Evolutionary conservation across 495 filamentous ascomycete species (phyloP).

Genomic region (Margaritispora aquatica): DNA sequence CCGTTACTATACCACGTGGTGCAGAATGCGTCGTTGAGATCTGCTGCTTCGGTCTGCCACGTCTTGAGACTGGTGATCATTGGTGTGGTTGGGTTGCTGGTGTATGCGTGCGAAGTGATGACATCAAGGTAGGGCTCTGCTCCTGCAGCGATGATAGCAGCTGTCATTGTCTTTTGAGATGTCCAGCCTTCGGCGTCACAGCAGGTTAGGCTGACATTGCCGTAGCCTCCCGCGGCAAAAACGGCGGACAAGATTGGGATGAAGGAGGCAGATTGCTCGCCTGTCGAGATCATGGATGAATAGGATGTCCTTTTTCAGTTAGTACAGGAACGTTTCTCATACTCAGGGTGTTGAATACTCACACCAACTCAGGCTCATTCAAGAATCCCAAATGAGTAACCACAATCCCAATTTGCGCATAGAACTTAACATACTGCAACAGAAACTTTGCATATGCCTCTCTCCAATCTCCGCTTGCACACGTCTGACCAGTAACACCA

Average conservation of each 20-base stretch:
- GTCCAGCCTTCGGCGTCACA: constrained; percentile 49
- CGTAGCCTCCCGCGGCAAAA: constrained; percentile 30
- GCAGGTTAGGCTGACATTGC: constrained; percentile 36
- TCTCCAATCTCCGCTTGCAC: constrained; percentile 45
- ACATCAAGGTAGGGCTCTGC: constrained; percentile 32
- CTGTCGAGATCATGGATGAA: constrained; percentile 26
- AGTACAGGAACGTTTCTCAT: not conserved
- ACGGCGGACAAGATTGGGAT: constrained; percentile 38
- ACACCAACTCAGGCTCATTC: constrained; percentile 49
- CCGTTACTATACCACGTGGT: constrained; percentile 43
- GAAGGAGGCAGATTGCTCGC: constrained; percentile 40
- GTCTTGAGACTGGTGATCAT: constrained; percentile 33
- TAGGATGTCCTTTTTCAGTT: not conserved
- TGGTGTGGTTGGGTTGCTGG: constrained; percentile 29
- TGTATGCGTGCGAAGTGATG: constrained; percentile 46
- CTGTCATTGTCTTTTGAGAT: constrained; percentile 31
- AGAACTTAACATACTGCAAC: constrained; percentile 45
- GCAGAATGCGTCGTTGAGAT: constrained; percentile 31
- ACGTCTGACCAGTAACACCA: constrained; percentile 38
- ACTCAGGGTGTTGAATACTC: not conserved
- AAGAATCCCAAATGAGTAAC: constrained; percentile 47
- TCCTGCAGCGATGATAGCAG: constrained; percentile 34
- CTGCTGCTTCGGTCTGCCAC: constrained; percentile 47
- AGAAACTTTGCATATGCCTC: constrained; percentile 50
- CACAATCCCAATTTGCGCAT: constrained; percentile 36